These are phyloP conservation scores for Mycena indigotica DNA, from an alignment of 768 basidiomycete species.

Conservation along the genomic window DNA sequence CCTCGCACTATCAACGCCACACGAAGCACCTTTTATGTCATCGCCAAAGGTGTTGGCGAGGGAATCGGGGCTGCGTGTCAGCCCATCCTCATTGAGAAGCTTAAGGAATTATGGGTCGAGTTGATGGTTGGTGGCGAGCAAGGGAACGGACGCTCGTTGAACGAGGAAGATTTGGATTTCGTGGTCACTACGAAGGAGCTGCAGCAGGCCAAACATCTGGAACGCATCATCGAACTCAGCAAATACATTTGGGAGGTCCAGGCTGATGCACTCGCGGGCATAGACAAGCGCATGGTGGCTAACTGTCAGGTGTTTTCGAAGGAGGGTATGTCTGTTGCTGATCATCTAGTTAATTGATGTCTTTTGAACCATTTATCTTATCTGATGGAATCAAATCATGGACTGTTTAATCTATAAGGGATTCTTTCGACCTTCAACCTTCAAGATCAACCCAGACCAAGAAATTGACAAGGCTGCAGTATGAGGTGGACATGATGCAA, in stretches of 20 bases:
- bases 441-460: too few relatives aligned
- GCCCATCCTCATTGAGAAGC: conserved; percentile 6
- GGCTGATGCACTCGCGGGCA: conserved; percentile 13
- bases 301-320: not conserved
- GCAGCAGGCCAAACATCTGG: conserved; percentile 16
- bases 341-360: not conserved
- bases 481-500: too few relatives aligned
- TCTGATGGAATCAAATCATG: not conserved
- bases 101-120: conserved; percentile 22
- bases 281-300: conserved; percentile 12
- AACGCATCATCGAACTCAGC: conserved; percentile 17
- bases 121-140: conserved; percentile 19
- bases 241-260: conserved; percentile 20
- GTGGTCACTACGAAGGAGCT: conserved; percentile 19
- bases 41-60: conserved; percentile 26
- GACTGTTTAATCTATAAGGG: not conserved
- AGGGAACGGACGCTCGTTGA: conserved; percentile 14
- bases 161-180: conserved; percentile 20
- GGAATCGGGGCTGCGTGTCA: conserved; percentile 13
- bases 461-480: too few relatives aligned
- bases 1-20: conserved; percentile 28
- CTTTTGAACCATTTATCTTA: not conserved
- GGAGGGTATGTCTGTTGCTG: not conserved
- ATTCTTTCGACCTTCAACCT: too few relatives aligned
- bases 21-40: conserved; percentile 27